Evolutionary conservation across 257 asterid species (phyloP).

Genomic region (Penstemon barbatus): DNA sequence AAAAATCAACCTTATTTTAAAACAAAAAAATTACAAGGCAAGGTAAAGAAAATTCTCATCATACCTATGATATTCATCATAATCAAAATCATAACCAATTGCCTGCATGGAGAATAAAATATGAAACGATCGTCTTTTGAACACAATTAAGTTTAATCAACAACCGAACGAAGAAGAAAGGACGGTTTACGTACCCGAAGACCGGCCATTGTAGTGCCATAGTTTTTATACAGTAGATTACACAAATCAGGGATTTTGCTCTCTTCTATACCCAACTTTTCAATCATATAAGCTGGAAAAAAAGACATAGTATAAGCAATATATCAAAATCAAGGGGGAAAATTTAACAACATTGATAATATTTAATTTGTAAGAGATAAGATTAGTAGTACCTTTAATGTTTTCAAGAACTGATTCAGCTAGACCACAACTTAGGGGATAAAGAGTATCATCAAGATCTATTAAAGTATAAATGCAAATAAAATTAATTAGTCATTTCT

Average conservation of each 20-base stretch:
- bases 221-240: conserved; percentile 71
- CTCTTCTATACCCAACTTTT: conserved; percentile 73
- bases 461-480: neutral
- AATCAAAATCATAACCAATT: conserved; percentile 91
- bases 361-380: neutral
- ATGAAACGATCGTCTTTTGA: conserved; percentile 7
- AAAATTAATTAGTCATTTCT: conserved; percentile 5
- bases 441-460: conserved; percentile 97
- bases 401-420: conserved; percentile 63
- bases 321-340: conserved; percentile 14
- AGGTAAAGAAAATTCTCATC: neutral
- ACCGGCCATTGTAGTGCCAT: conserved; percentile 99
- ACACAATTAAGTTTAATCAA: neutral
- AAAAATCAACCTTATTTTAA: neutral
- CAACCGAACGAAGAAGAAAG: neutral
- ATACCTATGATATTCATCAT: conserved; percentile 90
- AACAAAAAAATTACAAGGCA: neutral
- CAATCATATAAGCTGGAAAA: conserved; percentile 70
- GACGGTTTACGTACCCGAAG: conserved; percentile 59
- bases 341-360: neutral
- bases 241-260: conserved; percentile 65
- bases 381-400: conserved; percentile 58
- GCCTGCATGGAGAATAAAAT: conserved; percentile 56
- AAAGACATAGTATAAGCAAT: neutral
- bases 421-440: conserved; percentile 82